phyloP scores from a whole-genome alignment of 2,329 filamentous ascomycete genomes.

The Beauveria caledonica region DNA sequence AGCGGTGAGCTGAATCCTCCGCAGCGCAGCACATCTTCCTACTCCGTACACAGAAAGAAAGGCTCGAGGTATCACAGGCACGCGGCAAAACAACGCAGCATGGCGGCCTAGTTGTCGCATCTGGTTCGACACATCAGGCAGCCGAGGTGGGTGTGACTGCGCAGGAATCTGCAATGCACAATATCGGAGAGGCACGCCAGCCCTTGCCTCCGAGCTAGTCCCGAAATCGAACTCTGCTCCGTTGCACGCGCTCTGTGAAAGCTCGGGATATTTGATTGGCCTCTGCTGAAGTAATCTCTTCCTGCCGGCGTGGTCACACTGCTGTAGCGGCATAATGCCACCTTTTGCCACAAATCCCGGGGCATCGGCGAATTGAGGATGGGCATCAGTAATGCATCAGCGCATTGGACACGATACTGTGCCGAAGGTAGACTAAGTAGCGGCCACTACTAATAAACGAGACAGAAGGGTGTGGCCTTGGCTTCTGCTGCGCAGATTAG shows the following conservation, averaged over 20 bases:
- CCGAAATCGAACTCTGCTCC: neutral
- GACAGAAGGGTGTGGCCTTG: neutral
- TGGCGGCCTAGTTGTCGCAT: neutral
- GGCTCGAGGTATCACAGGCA: neutral
- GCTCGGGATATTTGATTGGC: neutral
- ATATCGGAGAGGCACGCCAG: conserved; percentile 2
- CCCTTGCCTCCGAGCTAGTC: conserved; percentile 5
- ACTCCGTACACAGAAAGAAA: neutral
- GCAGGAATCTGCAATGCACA: conserved; percentile 2
- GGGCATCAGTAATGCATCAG: neutral
- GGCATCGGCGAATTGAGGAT: neutral
- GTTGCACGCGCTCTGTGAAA: neutral
- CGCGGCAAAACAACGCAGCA: neutral
- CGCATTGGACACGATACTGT: neutral
- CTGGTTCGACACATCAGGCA: conserved; percentile 1
- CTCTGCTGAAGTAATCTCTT: neutral
- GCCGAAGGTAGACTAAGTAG: neutral
- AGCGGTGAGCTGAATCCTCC: neutral
- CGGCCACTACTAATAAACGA: neutral
- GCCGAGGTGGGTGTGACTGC: neutral
- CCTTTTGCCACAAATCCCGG: neutral
- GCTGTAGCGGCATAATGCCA: neutral
- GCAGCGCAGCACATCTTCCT: neutral
- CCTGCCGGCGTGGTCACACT: neutral
- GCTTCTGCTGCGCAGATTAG: neutral